These are phyloP conservation scores for Hirsutella minnesotensis DNA, from an alignment of 2,329 filamentous ascomycete species.

Conservation along the genomic window DNA sequence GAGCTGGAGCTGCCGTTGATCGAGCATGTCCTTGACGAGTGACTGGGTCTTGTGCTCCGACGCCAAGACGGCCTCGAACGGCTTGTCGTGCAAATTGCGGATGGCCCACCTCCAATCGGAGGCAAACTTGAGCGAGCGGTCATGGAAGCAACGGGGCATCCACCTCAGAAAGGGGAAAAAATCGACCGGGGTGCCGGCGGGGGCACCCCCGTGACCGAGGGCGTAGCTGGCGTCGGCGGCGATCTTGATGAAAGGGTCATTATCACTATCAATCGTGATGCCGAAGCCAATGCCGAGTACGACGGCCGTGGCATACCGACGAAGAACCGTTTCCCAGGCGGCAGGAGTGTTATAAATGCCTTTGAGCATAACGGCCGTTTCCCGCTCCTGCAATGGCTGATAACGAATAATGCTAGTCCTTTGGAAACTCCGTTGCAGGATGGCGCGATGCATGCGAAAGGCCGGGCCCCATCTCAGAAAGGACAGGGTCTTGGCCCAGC, in stretches of 20 bases:
- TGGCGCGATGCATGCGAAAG: slow-evolving; percentile 30
- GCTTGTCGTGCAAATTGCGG: slow-evolving; percentile 28
- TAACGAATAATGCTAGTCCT: slow-evolving; percentile 23
- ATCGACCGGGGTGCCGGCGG: slow-evolving; percentile 28
- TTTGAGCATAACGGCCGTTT: slow-evolving; percentile 17
- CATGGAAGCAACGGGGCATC: slow-evolving; percentile 25
- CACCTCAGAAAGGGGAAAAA: slow-evolving; percentile 32
- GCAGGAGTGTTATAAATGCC: slow-evolving; percentile 18
- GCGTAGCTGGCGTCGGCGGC: slow-evolving; percentile 19
- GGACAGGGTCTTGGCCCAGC: slow-evolving; percentile 33
- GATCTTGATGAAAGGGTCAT: slow-evolving; percentile 28
- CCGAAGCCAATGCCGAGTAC: slow-evolving; percentile 32
- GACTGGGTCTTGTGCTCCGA: slow-evolving; percentile 17
- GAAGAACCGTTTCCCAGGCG: slow-evolving; percentile 24
- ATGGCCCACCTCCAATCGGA: slow-evolving; percentile 20
- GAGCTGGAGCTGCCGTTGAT: slow-evolving; percentile 11
- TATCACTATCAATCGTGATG: slow-evolving; percentile 21
- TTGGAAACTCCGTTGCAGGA: slow-evolving; percentile 31
- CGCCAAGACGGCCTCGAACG: slow-evolving; percentile 24
- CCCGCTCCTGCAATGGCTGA: slow-evolving; percentile 21
- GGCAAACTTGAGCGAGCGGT: slow-evolving; percentile 17
- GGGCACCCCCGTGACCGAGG: slow-evolving; percentile 16
- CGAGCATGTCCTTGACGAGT: slow-evolving; percentile 14
- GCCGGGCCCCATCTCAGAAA: slow-evolving; percentile 29
- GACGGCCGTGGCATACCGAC: slow-evolving; percentile 27